Percentiles rank a stretch among this genome's conserved stretches.
Evolutionary conservation across 129 eudicot species (phyloP).

Genomic region (Centaurea solstitialis): DNA sequence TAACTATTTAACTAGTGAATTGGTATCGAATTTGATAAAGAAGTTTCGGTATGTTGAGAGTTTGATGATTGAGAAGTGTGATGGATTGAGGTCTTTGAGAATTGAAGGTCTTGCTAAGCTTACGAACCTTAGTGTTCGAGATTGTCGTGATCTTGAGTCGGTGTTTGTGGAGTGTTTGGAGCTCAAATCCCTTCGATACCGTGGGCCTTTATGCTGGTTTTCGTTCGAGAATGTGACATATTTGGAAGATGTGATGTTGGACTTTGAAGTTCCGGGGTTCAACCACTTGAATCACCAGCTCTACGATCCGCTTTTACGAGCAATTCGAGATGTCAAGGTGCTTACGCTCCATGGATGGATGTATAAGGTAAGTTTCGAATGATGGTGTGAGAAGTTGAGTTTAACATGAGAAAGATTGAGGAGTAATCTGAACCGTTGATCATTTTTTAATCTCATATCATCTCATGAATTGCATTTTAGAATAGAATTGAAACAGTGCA

Average conservation of each 20-base stretch:
- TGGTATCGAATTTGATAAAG: conserved; percentile 21
- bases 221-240: not conserved
- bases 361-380: not conserved
- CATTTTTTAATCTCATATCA: no score
- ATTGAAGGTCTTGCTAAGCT: not conserved
- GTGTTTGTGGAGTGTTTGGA: not conserved
- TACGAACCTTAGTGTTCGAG: not conserved
- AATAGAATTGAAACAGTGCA: no score
- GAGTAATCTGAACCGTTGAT: no score
- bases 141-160: not conserved
- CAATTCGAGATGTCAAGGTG: not conserved
- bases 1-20: conserved; percentile 10
- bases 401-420: no score
- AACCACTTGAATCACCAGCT: not conserved
- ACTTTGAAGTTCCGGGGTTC: not conserved
- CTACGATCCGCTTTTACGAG: not conserved
- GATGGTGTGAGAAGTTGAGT: no score
- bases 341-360: not conserved
- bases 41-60: conserved; percentile 29
- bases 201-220: not conserved
- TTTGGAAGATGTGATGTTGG: not conserved
- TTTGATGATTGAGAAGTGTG: conserved; percentile 29
- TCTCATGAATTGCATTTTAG: no score
- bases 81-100: conserved; percentile 32
- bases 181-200: not conserved